Conservation (phyloP, 805 yeast genomes). For the Hanseniaspora osmophila region DNA sequence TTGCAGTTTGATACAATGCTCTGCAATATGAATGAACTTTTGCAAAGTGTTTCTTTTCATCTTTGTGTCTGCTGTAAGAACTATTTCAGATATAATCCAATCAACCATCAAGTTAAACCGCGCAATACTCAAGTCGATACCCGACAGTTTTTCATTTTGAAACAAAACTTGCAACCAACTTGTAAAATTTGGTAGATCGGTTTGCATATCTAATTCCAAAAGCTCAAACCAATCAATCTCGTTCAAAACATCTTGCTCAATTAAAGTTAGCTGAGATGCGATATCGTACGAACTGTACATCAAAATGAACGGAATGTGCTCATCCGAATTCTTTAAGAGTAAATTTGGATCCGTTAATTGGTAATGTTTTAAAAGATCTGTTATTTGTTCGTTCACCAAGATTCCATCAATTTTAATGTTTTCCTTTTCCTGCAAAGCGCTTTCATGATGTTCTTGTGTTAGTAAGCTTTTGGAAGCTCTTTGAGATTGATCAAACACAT, state of each 20-base stretch:
- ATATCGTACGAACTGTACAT: slow-evolving; percentile 52
- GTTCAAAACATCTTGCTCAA: slow-evolving; percentile 69
- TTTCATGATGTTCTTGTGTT: neutral
- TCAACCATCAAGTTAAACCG: slow-evolving; percentile 80
- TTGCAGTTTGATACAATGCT: slow-evolving; percentile 54
- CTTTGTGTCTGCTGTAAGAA: slow-evolving; percentile 46
- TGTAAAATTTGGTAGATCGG: slow-evolving; percentile 48
- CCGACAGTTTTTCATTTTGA: slow-evolving; percentile 42
- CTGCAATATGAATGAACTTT: slow-evolving; percentile 78
- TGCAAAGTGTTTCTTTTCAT: slow-evolving; percentile 61
- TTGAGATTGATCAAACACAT: neutral
- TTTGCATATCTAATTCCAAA: slow-evolving; percentile 61
- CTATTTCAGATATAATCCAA: slow-evolving; percentile 83
- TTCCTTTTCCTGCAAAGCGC: neutral
- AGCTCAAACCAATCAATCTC: slow-evolving; percentile 90
- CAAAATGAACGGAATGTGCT: slow-evolving; percentile 73
- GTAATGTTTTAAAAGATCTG: slow-evolving; percentile 15
- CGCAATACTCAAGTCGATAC: slow-evolving; percentile 68
- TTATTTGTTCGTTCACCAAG: slow-evolving; percentile 9
- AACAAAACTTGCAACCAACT: slow-evolving; percentile 75
- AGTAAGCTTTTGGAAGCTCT: neutral
- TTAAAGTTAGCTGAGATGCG: slow-evolving; percentile 72
- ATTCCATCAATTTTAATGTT: neutral
- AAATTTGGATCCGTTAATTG: slow-evolving; percentile 16
- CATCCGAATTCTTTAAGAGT: slow-evolving; percentile 21